These are phyloP conservation scores for Phaffia rhodozyma DNA, from an alignment of 1,284 basidiomycete genomes.

Conservation along the genomic window DNA sequence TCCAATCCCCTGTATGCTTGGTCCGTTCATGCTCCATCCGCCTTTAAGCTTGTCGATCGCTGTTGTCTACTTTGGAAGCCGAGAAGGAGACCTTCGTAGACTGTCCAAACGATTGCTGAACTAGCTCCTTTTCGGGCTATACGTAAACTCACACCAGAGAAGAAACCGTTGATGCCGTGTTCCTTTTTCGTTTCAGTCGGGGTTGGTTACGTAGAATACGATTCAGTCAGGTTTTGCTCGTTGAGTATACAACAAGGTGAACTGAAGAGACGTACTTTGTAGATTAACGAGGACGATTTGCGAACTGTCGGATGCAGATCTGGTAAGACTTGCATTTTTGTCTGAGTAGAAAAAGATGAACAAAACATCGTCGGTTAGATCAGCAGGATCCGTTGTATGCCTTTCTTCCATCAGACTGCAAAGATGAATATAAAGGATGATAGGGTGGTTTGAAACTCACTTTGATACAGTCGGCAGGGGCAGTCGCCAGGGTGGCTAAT, in stretches of 20 bases:
- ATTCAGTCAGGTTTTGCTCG: neutral
- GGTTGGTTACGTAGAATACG: neutral
- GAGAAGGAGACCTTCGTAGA: slow-evolving; percentile 67
- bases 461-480: slow-evolving; percentile 85
- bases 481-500: slow-evolving; percentile 67
- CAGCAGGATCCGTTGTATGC: neutral
- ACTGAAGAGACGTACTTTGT: slow-evolving; percentile 42
- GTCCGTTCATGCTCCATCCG: neutral
- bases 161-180: slow-evolving; percentile 64
- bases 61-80: slow-evolving; percentile 40
- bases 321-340: slow-evolving; percentile 73
- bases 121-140: slow-evolving; percentile 79
- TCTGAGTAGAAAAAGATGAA: slow-evolving; percentile 40
- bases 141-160: slow-evolving; percentile 70
- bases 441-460: slow-evolving; percentile 35
- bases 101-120: slow-evolving; percentile 82
- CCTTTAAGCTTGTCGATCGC: neutral
- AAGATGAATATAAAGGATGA: slow-evolving; percentile 1
- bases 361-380: neutral
- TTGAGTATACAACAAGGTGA: slow-evolving; percentile 3
- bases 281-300: slow-evolving; percentile 53
- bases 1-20: no score
- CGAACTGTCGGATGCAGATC: slow-evolving; percentile 56
- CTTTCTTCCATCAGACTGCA: neutral
- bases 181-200: slow-evolving; percentile 41